Conservation (phyloP, 1,284 basidiomycete genomes). For the Fomitopsis betulina region DNA sequence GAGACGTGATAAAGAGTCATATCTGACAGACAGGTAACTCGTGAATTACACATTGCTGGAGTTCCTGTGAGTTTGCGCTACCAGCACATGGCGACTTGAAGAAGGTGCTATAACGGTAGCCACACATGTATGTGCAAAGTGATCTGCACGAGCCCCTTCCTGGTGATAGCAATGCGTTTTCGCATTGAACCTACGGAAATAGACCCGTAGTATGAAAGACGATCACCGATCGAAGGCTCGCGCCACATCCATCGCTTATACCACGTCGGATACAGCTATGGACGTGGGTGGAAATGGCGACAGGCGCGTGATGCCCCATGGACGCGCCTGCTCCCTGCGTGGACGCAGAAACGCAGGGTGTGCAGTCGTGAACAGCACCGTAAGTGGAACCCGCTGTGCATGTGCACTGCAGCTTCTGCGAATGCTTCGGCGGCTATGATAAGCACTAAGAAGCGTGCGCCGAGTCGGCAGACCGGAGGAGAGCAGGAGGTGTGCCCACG, state of each 20-base stretch:
- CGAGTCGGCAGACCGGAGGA: background rate
- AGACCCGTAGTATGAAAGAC: no score
- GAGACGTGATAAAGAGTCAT: background rate
- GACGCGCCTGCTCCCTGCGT: background rate
- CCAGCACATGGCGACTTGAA: background rate
- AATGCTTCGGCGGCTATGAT: background rate
- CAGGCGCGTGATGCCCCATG: background rate
- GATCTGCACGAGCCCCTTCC: background rate
- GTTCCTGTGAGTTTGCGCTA: no score
- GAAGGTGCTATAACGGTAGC: background rate
- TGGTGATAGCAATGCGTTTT: background rate
- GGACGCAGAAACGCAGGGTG: background rate
- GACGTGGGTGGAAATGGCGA: background rate
- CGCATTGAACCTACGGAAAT: background rate
- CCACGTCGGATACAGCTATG: background rate
- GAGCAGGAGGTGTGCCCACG: no score
- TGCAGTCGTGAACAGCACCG: background rate
- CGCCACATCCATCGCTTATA: no score
- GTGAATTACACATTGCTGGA: no score
- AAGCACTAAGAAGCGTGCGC: background rate
- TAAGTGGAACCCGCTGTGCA: background rate
- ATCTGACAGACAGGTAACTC: no score
- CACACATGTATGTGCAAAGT: background rate
- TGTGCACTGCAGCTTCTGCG: background rate
- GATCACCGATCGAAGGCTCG: no score